phyloP scores from a whole-genome alignment of 345 rosid species.

The Lumnitzera littorea region DNA sequence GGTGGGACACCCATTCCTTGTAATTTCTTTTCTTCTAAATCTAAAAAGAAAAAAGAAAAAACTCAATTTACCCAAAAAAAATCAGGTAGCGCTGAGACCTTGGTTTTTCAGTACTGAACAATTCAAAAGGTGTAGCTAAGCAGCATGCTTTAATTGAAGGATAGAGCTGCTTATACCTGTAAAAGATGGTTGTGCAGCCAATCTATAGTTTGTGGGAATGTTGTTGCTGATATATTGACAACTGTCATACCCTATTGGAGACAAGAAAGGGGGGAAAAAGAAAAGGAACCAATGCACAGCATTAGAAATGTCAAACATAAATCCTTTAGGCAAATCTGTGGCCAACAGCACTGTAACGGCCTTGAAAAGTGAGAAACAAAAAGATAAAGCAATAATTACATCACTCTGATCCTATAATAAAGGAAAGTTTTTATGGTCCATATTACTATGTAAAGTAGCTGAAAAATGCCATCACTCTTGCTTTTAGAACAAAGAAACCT shows the following conservation, averaged over 20 bases:
- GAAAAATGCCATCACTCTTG: no score
- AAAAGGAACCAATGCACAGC: background rate
- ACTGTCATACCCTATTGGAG: conserved; percentile 57
- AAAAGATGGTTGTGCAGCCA: conserved; percentile 81
- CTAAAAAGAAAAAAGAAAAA: background rate
- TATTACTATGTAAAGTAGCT: no score
- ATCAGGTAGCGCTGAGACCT: background rate
- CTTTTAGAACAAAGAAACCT: no score
- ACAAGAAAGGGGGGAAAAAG: background rate
- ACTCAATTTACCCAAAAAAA: background rate
- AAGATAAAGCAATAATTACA: no score
- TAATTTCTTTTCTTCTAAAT: background rate
- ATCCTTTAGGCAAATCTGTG: background rate
- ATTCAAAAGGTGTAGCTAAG: background rate
- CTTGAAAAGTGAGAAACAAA: no score
- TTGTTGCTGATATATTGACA: conserved; percentile 76
- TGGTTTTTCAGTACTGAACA: background rate
- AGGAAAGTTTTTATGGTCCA: no score
- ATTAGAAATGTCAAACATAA: background rate
- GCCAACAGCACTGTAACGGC: background rate
- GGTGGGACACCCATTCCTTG: no score
- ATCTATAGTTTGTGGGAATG: conserved; percentile 85
- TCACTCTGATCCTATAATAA: no score
- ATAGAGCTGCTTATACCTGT: conserved; percentile 41
- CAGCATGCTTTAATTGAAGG: background rate